These are phyloP conservation scores for Mucor irregularis DNA, from an alignment of 371 early-diverging fungal species.

Conservation along the genomic window DNA sequence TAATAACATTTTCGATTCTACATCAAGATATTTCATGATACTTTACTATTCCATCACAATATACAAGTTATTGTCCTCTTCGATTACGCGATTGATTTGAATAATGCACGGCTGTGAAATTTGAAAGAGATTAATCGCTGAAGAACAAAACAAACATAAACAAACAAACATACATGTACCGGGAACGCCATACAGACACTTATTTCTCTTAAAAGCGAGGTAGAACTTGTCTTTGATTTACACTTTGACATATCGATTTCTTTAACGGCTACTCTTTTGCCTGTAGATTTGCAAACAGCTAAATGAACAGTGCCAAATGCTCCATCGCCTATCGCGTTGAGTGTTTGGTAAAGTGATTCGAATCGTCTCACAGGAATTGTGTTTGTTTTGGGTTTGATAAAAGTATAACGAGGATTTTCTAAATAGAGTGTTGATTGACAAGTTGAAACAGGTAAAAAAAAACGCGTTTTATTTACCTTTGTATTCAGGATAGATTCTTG, in stretches of 20 bases:
- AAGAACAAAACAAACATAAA: not conserved
- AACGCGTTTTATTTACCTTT: not conserved
- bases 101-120: conserved; percentile 25
- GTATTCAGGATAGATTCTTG: not conserved
- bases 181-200: conserved; percentile 23
- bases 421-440: too few relatives aligned
- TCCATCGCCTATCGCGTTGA: not conserved
- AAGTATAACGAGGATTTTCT: conserved; percentile 8
- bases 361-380: not conserved
- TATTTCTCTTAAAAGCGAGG: conserved; percentile 21
- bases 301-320: conserved; percentile 8
- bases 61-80: conserved; percentile 8
- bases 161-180: conserved; percentile 18
- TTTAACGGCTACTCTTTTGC: conserved; percentile 13
- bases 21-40: not conserved
- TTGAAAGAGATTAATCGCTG: not conserved
- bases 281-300: conserved; percentile 11
- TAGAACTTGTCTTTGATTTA: not conserved
- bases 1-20: too few relatives aligned
- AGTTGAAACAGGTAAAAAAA: too few relatives aligned
- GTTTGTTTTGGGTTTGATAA: conserved; percentile 5
- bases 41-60: conserved; percentile 34
- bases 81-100: conserved; percentile 17
- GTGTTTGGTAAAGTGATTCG: not conserved
- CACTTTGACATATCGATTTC: not conserved